phyloP scores from a whole-genome alignment of 352 stramenopile genomes.

The Globisporangium paroecandrum region DNA sequence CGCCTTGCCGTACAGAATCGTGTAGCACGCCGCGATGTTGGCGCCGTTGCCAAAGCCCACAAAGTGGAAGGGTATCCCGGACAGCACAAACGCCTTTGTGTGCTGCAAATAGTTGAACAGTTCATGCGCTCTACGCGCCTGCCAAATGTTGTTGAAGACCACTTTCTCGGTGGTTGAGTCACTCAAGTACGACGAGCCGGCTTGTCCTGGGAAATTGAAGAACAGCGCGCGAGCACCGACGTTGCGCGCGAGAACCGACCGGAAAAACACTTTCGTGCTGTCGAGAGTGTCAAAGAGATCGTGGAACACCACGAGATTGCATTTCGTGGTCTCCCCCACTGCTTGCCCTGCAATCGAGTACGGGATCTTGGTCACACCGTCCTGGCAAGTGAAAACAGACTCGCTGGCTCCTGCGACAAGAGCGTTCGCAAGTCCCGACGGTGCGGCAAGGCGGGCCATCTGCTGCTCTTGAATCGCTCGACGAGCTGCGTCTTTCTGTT shows the following conservation, averaged over 20 bases:
- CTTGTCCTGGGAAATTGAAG: slow-evolving; percentile 92
- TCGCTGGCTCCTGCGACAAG: slow-evolving; percentile 24
- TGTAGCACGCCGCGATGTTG: slow-evolving; percentile 77
- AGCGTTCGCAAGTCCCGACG: slow-evolving; percentile 34
- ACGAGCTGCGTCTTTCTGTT: slow-evolving; percentile 32
- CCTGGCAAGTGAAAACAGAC: slow-evolving; percentile 59
- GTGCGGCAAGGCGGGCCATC: slow-evolving; percentile 67
- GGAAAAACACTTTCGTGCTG: slow-evolving; percentile 86
- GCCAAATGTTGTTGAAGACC: slow-evolving; percentile 87
- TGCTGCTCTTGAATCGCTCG: slow-evolving; percentile 65
- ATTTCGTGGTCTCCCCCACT: slow-evolving; percentile 51
- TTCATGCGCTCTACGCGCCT: slow-evolving; percentile 78
- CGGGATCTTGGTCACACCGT: slow-evolving; percentile 75
- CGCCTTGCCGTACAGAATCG: slow-evolving; percentile 38
- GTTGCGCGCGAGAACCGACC: slow-evolving; percentile 69
- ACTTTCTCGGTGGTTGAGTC: slow-evolving; percentile 26
- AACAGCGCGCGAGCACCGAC: slow-evolving; percentile 81
- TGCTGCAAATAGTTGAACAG: slow-evolving; percentile 78
- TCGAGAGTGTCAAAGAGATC: slow-evolving; percentile 94
- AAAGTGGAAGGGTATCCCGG: slow-evolving; percentile 76
- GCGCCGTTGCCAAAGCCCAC: slow-evolving; percentile 89
- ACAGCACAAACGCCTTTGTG: slow-evolving; percentile 63
- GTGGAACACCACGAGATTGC: slow-evolving; percentile 89
- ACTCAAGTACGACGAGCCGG: slow-evolving; percentile 54
- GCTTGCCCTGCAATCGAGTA: slow-evolving; percentile 80